Evolutionary conservation across 768 basidiomycete species (phyloP), one percentile per base, ranked within the genome.

Genomic region (Boletellus sp.): DNA sequence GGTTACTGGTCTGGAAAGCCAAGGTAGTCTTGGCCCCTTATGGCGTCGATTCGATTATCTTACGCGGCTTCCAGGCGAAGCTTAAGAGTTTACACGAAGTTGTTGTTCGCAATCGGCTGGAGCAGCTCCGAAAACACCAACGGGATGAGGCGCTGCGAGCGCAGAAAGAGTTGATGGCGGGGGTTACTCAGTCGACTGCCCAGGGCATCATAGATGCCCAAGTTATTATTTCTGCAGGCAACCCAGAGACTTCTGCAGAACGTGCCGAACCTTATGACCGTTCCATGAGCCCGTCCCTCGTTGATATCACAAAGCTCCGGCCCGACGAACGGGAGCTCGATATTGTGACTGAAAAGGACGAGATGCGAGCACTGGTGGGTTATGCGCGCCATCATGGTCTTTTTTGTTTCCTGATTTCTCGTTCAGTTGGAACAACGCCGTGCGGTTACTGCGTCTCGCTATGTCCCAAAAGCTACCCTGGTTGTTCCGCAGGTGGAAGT

Each of bases 71-170:
- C 20, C 42, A 95, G 93, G 87, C 93, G 7, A 96, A 94, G 63
- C 77, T 99, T 35, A 90, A 91, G 66, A 80, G 78, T 59, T 76
- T 98, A 45, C 96, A 99, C 62, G 94, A 98, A 73, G 88, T 98
- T 24, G 94, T 98, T 11, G 90, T 99, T 45, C 85, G 90, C 49
- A 99, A 99, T 65, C 82, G 96, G 37, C 75, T 99, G 13, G 96
- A 98, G 62, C 94, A 98, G 61, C 81, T 99, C 44, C 89, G 96
- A 47, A 94, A 94, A 67, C 81, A 87, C 45, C 96, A 99, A 70
- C 80, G 96, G 50, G 95, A 98, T 60, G 96, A 98, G 67, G 96
- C 96, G 3, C 67, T 94, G 42, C 89, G 90, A 58, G 93, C 94
- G 0, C 93, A 96, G 61, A 87, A 93, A 66, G 95, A 99, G 63